Base-by-base conservation (phyloP, 441 rosid genomes). In the Eutrema salsugineum region DNA sequence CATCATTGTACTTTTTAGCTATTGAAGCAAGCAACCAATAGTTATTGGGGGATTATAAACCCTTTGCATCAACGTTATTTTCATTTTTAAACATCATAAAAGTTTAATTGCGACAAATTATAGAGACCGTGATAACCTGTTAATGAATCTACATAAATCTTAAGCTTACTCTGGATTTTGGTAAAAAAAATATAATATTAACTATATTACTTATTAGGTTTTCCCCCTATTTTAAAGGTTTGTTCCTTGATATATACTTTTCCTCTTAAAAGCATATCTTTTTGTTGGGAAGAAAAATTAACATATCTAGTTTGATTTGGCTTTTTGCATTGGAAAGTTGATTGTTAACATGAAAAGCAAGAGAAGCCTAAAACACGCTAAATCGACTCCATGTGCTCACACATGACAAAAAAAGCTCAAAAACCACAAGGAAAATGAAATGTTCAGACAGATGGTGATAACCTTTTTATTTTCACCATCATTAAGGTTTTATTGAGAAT, bases 341-440 rank as follows among this genome's bases (percentile, higher is more conserved):
- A 42, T 69, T 14, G 27, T 67, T 33, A 42, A 51, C 49, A 67
- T 60, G 47, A 53, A 68, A 68, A 75, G 64, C 59, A 75, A 54
- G 70, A 44, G 70, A 75, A 36, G 73, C 59, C 68, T 68, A 68
- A 62, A 68, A 73, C 78, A 62, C 74, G 74, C 78, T 44, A 61
- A 68, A 53, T 75, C 64, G 57, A 38, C 20, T 30, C 69, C 73
- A 75, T 75, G 70, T 75, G 79, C 70, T 14, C 46, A 44, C 79
- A 75, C 70, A 74, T 67, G 78, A 60, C 68, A 60, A 47, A 73
- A 47, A 55, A 38, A 35, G 39, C 24, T 24, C 17, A 9, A 72
- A 12, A 54, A 12, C 11, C 35, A 57, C 36, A 48, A 46, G 32
- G 17, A 59, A 59, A 66, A 60, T 58, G 36, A 59, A 66, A 60